Conservation (phyloP, 306 rosid genomes). For the Prunus mira region DNA sequence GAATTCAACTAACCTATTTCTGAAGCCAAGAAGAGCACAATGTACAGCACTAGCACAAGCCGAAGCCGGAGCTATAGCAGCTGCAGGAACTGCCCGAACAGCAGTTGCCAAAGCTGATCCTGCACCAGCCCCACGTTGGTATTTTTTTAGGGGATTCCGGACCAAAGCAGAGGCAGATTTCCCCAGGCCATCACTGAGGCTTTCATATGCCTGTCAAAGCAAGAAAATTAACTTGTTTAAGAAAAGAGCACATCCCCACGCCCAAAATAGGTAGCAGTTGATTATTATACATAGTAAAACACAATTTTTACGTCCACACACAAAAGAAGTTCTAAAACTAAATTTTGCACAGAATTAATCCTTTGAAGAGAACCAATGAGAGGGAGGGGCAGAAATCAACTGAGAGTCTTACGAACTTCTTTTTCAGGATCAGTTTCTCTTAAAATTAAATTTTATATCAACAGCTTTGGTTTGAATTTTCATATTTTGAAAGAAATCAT, state of each 20-base stretch:
- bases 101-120: conserved; percentile 90
- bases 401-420: not conserved
- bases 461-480: not conserved
- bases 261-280: too few species aligned
- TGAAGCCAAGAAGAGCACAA: conserved; percentile 81
- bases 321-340: too few species aligned
- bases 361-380: too few species aligned
- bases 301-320: too few species aligned
- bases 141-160: conserved; percentile 76
- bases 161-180: conserved; percentile 95
- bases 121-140: conserved; percentile 89
- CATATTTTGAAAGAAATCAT: not conserved
- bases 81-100: conserved; percentile 82
- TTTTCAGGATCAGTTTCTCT: not conserved
- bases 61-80: conserved; percentile 94
- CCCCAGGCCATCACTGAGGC: conserved; percentile 88
- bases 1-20: conserved; percentile 68
- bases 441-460: not conserved
- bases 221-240: conserved; percentile 17
- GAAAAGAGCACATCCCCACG: not conserved
- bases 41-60: conserved; percentile 97
- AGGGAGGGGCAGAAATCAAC: too few species aligned
- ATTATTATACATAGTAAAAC: too few species aligned
- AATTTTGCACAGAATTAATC: too few species aligned
- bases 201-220: conserved; percentile 74